phyloP scores from a whole-genome alignment of 495 filamentous ascomycete genomes.

The Tetracladium setigerum region DNA sequence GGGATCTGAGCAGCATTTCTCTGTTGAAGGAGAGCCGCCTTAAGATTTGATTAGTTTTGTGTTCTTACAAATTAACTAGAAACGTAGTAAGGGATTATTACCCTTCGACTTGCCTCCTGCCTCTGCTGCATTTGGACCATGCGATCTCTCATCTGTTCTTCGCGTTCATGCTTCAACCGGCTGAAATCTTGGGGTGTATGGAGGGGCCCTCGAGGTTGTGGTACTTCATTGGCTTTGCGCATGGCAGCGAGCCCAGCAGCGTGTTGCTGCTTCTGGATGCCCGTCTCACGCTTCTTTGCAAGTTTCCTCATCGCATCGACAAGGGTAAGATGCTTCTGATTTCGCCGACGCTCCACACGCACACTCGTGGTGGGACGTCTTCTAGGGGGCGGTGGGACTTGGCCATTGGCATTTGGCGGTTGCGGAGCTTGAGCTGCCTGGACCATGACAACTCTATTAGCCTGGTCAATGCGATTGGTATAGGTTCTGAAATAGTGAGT shows the following conservation, averaged over 20 bases:
- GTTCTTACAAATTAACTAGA: slow-evolving; percentile 6
- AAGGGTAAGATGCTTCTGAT: slow-evolving; percentile 75
- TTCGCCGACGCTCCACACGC: slow-evolving; percentile 77
- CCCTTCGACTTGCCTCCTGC: slow-evolving; percentile 45
- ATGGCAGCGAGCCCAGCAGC: slow-evolving; percentile 59
- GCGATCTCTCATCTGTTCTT: slow-evolving; percentile 67
- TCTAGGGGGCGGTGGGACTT: slow-evolving; percentile 45
- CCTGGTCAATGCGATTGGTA: slow-evolving; percentile 69
- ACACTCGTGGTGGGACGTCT: slow-evolving; percentile 64
- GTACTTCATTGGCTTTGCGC: slow-evolving; percentile 62
- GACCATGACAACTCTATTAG: slow-evolving; percentile 56
- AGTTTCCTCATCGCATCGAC: slow-evolving; percentile 93
- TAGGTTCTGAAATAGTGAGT: slow-evolving; percentile 88
- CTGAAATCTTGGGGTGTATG: slow-evolving; percentile 86
- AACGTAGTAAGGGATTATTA: slow-evolving; percentile 27
- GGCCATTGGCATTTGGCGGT: slow-evolving; percentile 46
- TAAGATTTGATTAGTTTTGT: slow-evolving; percentile 19
- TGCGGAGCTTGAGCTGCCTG: slow-evolving; percentile 52
- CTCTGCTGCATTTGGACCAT: slow-evolving; percentile 63
- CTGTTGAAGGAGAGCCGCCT: slow-evolving; percentile 28
- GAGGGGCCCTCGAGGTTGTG: slow-evolving; percentile 42
- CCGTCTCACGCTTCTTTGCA: slow-evolving; percentile 86
- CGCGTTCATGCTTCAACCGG: slow-evolving; percentile 75
- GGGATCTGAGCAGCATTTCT: slow-evolving; percentile 34
- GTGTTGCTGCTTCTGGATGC: slow-evolving; percentile 79